Evolutionary conservation across 345 rosid species (phyloP).

Genomic region (Populus davidiana): DNA sequence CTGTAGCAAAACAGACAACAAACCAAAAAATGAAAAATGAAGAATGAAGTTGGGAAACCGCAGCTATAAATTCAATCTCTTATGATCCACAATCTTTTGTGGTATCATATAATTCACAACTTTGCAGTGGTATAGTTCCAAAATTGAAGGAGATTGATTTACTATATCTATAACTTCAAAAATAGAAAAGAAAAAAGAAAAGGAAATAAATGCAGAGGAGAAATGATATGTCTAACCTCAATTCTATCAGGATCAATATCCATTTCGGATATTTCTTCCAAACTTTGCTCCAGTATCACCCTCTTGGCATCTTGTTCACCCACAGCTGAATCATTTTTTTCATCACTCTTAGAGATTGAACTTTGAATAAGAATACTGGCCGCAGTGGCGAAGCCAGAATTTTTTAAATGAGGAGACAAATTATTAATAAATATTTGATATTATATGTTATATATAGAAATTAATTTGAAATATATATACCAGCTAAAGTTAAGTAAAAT

Average conservation of each 20-base stretch:
- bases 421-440: too few species aligned
- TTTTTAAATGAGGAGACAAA: too few species aligned
- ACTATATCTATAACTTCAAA: background rate
- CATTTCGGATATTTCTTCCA: constrained; percentile 50
- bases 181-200: background rate
- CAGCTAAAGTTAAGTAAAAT: too few species aligned
- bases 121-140: background rate
- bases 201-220: background rate
- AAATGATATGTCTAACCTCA: constrained; percentile 49
- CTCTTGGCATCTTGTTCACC: constrained; percentile 63
- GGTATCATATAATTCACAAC: background rate
- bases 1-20: constrained; percentile 43
- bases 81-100: background rate
- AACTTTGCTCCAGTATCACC: constrained; percentile 55
- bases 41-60: background rate
- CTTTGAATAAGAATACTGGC: constrained; percentile 52
- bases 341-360: constrained; percentile 33
- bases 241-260: constrained; percentile 76
- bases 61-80: background rate
- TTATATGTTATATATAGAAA: too few species aligned
- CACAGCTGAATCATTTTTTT: constrained; percentile 36
- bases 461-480: too few species aligned
- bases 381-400: too few species aligned
- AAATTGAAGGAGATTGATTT: background rate
- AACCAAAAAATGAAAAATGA: constrained; percentile 15